phyloP scores from a whole-genome alignment of 495 filamentous ascomycete genomes.

The Aspergillus homomorphus region DNA sequence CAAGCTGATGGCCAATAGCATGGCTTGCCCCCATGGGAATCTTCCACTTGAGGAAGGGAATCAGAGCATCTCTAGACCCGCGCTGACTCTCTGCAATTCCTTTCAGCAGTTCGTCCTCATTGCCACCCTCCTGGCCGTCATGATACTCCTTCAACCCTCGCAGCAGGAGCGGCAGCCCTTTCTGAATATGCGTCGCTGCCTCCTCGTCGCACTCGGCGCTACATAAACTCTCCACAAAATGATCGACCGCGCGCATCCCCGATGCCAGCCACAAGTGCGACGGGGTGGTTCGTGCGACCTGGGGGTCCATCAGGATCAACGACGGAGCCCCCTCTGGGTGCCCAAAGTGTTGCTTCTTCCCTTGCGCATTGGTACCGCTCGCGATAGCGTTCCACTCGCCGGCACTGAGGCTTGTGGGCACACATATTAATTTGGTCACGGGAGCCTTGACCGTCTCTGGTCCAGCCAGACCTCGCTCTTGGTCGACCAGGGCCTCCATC shows the following conservation, averaged over 20 bases:
- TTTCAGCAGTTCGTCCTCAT: not conserved
- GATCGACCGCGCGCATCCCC: not conserved
- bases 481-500: slow-evolving; percentile 1
- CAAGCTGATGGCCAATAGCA: slow-evolving; percentile 4
- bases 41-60: not conserved
- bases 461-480: not conserved
- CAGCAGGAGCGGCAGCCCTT: not conserved
- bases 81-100: slow-evolving; percentile 2
- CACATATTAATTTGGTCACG: not conserved
- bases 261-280: slow-evolving; percentile 4
- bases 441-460: not conserved
- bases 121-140: not conserved
- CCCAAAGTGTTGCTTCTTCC: not conserved
- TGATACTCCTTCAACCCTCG: not conserved
- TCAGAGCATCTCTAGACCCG: not conserved
- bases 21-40: not conserved
- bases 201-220: not conserved
- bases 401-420: slow-evolving; percentile 1
- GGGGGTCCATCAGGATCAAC: slow-evolving; percentile 4
- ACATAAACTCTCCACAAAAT: not conserved
- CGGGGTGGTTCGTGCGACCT: not conserved
- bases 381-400: not conserved
- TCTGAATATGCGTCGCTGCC: not conserved
- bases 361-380: not conserved
- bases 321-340: not conserved